A percentile compares a stretch with the other conserved stretches of the same genome.
These are phyloP conservation scores for Aspergillus versicolor DNA, from an alignment of 2,329 filamentous ascomycete species.

Conservation along the genomic window DNA sequence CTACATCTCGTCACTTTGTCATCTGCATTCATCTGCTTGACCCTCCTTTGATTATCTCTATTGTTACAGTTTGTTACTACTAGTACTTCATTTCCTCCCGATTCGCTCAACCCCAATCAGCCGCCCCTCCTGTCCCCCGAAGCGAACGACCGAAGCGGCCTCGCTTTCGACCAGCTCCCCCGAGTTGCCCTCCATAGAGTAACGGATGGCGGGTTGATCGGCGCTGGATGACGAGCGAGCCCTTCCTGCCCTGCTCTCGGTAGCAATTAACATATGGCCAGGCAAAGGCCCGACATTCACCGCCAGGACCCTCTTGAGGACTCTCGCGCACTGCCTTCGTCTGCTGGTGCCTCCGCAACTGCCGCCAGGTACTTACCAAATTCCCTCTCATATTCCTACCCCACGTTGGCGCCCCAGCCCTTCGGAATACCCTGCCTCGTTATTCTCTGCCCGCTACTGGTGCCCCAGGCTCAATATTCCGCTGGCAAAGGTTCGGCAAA, in stretches of 20 bases:
- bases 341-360: conserved; percentile 31
- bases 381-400: conserved; percentile 19
- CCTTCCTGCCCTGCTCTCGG: conserved; percentile 29
- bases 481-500: neutral
- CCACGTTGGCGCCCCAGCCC: neutral
- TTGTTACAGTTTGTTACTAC: conserved; percentile 1
- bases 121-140: conserved; percentile 12
- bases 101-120: conserved; percentile 1
- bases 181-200: conserved; percentile 15
- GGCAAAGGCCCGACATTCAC: conserved; percentile 45
- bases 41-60: neutral
- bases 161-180: conserved; percentile 24
- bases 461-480: conserved; percentile 6
- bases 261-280: conserved; percentile 48
- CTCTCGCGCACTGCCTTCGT: conserved; percentile 32
- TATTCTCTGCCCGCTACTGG: conserved; percentile 5
- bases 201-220: conserved; percentile 47
- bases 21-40: conserved; percentile 6
- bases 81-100: neutral
- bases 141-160: conserved; percentile 12
- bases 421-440: conserved; percentile 1
- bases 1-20: conserved; percentile 1
- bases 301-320: conserved; percentile 45
- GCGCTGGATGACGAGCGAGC: conserved; percentile 33
- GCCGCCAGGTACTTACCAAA: conserved; percentile 38